Evolutionary conservation across 768 basidiomycete genomes (phyloP), one percentile per base, ranked within the genome.

Genomic region (Macrolepiota fuliginosa): DNA sequence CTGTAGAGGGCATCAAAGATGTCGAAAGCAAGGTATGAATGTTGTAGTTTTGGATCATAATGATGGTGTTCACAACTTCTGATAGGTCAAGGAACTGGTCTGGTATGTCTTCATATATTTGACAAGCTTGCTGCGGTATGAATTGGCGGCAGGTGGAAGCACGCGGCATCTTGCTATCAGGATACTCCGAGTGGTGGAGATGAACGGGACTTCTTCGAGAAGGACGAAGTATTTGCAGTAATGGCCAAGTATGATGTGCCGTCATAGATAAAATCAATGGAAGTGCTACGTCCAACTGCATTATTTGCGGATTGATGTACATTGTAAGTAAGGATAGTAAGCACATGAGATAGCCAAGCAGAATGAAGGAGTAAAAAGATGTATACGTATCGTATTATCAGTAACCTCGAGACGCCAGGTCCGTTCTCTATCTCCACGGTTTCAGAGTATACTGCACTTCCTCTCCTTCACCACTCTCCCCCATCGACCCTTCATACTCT

Each of bases 401-500:
- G 60, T 61, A 54, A 53, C 53, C 37, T 54, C 53, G 35, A 39
- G 58, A 53, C 51, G n/a, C 58, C 51, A 51, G 57, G 47, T 19
- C 57, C 35, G 7, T 37, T 36, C 32, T 25, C 35, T 36, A 42
- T 9, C 50, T 12, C 45, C n/a, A 13, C 11, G 36, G 10, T 9
- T n/a, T 61, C 53, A 83, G 60, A 79, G 71, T 58, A 94, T 78
- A 50, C 94, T 82, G 77, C 94, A 96, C 68, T 84, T 82, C 75
- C 81, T 82, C 70, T 85, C 79, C 72, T 82, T 87, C 52, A 85
- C 82, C 66, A 83, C 86, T 76, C 89, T 88, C 35, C 86, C 84
- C 87, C 91, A 90, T 55, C 83, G 79, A 19, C 89, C 86, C 65
- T 82, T 88, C 86, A 98, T 83, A 69, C 93, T 93, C 79, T 98